Evolutionary conservation across 345 rosid genomes (phyloP), one percentile per base, ranked within the genome.

Genomic region (Cardiospermum halicacabum): DNA sequence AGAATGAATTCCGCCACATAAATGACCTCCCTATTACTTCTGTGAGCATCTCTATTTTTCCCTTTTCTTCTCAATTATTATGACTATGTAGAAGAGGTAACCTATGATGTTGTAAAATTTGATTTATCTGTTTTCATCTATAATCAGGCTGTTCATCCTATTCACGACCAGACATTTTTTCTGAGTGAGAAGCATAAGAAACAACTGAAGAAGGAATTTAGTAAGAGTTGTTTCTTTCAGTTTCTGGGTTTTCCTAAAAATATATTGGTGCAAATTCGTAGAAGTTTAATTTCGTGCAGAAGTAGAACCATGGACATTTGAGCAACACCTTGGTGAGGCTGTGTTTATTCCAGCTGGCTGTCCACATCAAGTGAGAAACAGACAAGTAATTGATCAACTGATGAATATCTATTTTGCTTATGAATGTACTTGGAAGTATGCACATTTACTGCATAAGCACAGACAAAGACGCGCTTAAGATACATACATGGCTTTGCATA

Each of bases 261-360:
- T 47, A 47, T n/a, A 47, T 47, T 47, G 51, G 51, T 47, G 51
- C 51, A 47, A 11, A n/a, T n/a, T 47, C 51, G 19, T 47, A 21
- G 8, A 18, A 47, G 9, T 47, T 47, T 47, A 47, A 47, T 45
- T 22, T 48, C 8, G 19, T 62, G 55, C 51, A 79, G 84, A 79
- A 30, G 72, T 80, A 59, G 87, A 83, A 68, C 82, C 87, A 15
- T 83, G 87, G 87, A 80, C 82, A 27, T 83, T 83, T 48, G 69
- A 75, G 27, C 83, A 83, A 34, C 72, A 72, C 58, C 77, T 78
- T 56, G 87, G 87, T n/a, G 85, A 83, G 74, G 82, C 82, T 37
- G 87, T 82, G 19, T 80, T 82, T 43, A 75, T 82, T 53, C 84
- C 84, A 47, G 87, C 84, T 4, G 87, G 87, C 36, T 83, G 85